Evolutionary conservation across 2,329 filamentous ascomycete species (phyloP), one percentile per base, ranked within the genome.

Genomic region (Alternaria gaisen): DNA sequence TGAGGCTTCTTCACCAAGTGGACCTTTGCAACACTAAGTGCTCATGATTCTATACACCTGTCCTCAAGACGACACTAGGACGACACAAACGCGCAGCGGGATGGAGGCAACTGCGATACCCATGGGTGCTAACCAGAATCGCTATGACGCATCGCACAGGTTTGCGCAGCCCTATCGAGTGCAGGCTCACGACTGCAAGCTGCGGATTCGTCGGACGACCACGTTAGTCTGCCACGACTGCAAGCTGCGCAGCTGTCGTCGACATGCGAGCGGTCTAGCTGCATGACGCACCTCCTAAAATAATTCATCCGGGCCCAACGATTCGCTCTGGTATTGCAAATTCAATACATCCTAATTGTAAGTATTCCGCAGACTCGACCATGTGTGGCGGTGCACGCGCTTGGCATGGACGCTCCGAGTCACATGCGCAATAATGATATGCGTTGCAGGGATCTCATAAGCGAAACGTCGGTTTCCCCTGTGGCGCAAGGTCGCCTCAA

Each of bases 161-260:
- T 69, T 64, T 61, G 61, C 69, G 67, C 72, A 72, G 72, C 72
- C 72, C 70, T 74, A 70, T 66, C 55, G 65, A 52, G 54, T 57
- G 62, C 61, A 71, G 65, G 60, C 61, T 54, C 60, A 61, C 47
- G 50, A 50, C 64, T 60, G 60, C 70, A 61, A 63, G 61, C 63
- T 50, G 67, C 66, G 69, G 68, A 65, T 64, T 70, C 59, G 56
- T 70, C 70, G 69, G 67, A 65, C 69, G 64, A 65, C 71, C 69
- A 74, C 72, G 68, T 74, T 77, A 69, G 73, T 63, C 64, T 73
- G 68, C 68, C 69, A 71, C 66, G 70, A 72, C 63, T 66, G 70
- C 68, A 73, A 66, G 67, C 71, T 72, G 69, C 72, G 69, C 59
- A 69, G 48, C 61, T 67, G 60, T 58, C 56, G 53, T 51, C 58